Percentiles rank a stretch among this genome's conserved stretches.
Conservation (phyloP, 1,284 basidiomycete genomes). For the Ceratobasidium sp. region DNA sequence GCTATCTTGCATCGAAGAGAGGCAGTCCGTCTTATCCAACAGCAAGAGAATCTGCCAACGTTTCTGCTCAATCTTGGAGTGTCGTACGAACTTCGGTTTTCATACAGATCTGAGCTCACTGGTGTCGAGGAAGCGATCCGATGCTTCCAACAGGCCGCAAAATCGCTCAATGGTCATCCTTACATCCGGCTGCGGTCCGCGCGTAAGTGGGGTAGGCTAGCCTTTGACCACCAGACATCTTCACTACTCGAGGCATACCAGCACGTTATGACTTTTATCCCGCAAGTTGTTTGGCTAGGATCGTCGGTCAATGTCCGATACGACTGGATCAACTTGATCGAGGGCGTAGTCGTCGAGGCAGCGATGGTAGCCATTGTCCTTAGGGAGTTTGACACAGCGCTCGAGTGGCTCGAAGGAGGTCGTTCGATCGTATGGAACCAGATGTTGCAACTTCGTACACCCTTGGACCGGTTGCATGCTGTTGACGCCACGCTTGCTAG, state of each 20-base stretch:
- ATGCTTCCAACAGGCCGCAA: background rate
- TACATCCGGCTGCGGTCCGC: background rate
- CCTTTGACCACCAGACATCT: background rate
- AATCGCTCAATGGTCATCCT: background rate
- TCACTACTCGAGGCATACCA: background rate
- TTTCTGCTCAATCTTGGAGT: background rate
- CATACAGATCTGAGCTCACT: background rate
- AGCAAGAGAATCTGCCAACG: background rate
- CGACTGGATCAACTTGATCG: background rate
- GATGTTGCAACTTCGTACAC: too few relatives aligned
- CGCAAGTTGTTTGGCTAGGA: background rate
- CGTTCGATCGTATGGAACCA: too few relatives aligned
- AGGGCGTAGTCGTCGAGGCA: background rate
- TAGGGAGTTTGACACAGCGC: too few relatives aligned
- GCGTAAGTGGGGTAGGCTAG: background rate
- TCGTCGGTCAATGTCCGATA: background rate
- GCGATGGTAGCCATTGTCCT: background rate
- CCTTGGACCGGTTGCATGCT: too few relatives aligned
- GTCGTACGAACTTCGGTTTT: background rate
- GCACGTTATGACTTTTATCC: background rate
- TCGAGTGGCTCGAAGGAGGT: too few relatives aligned
- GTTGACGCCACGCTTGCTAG: too few relatives aligned
- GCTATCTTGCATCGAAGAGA: background rate
- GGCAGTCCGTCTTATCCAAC: background rate
- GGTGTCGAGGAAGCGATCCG: background rate